A percentile compares a stretch with the other conserved stretches of the same genome.
Evolutionary conservation across 371 early-diverging fungal genomes (phyloP).

Genomic region (Rhizopus microsporus): DNA sequence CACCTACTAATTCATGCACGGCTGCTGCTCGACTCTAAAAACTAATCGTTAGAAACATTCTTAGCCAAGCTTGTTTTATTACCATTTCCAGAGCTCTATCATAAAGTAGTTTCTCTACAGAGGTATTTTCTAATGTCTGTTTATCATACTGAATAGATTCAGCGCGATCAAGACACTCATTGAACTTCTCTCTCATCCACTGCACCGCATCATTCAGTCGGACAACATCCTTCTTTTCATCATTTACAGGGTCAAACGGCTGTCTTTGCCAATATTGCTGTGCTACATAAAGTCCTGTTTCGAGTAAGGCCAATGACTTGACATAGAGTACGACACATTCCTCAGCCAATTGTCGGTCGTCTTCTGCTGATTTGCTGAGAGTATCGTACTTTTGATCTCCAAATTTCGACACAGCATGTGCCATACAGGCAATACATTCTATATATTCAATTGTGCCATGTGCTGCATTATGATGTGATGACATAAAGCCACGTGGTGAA

Average conservation of each 20-base stretch:
- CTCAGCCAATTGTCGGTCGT: slow-evolving; percentile 44
- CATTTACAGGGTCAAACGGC: slow-evolving; percentile 23
- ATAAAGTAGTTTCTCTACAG: slow-evolving; percentile 70
- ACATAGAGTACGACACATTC: slow-evolving; percentile 80
- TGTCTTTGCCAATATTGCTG: slow-evolving; percentile 66
- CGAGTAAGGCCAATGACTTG: slow-evolving; percentile 73
- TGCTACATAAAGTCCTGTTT: slow-evolving; percentile 74
- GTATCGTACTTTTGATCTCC: slow-evolving; percentile 61
- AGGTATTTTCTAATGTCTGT: slow-evolving; percentile 35
- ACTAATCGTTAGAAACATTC: slow-evolving; percentile 12
- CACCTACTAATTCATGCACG: slow-evolving; percentile 36
- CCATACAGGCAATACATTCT: slow-evolving; percentile 63
- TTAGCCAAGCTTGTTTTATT: slow-evolving; percentile 1
- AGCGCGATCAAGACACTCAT: slow-evolving; percentile 84
- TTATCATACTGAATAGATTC: slow-evolving; percentile 36
- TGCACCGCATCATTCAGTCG: slow-evolving; percentile 70
- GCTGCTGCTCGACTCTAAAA: slow-evolving; percentile 31
- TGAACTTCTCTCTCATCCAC: slow-evolving; percentile 87
- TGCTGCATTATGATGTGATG: slow-evolving; percentile 15
- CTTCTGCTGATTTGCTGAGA: slow-evolving; percentile 13
- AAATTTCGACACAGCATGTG: slow-evolving; percentile 63
- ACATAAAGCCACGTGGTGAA: slow-evolving; percentile 39
- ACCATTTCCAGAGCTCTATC: slow-evolving; percentile 51
- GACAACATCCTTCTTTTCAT: slow-evolving; percentile 33
- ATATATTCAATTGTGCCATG: slow-evolving; percentile 48